phyloP scores from a whole-genome alignment of 805 yeast species.

The Komagataella kurtzmanii region DNA sequence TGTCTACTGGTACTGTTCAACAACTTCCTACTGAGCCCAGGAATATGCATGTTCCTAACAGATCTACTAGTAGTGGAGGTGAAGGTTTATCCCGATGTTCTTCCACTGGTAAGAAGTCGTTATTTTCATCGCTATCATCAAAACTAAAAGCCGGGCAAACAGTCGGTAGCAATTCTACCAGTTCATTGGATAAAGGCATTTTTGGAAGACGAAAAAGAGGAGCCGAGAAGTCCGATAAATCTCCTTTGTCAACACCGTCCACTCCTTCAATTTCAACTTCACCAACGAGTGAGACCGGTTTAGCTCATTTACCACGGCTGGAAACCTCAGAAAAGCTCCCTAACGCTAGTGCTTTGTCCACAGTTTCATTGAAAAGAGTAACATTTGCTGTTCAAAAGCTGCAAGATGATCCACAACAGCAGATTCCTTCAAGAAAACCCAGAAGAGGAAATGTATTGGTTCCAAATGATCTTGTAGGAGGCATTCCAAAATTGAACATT shows the following conservation, averaged over 20 bases:
- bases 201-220: not conserved
- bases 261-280: not conserved
- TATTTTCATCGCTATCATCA: conserved; percentile 20
- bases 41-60: not conserved
- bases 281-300: not conserved
- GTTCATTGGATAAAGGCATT: conserved; percentile 4
- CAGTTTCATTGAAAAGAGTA: conserved; percentile 28
- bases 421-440: conserved; percentile 44
- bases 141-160: conserved; percentile 12
- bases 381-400: conserved; percentile 36
- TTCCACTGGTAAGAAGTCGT: conserved; percentile 9
- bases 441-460: conserved; percentile 38
- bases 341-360: conserved; percentile 10
- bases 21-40: not conserved
- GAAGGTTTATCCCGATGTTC: not conserved
- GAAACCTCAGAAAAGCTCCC: not conserved
- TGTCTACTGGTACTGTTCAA: not conserved
- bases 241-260: not conserved
- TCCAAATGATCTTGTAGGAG: conserved; percentile 55
- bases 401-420: conserved; percentile 44
- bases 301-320: too few species aligned
- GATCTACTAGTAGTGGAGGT: not conserved
- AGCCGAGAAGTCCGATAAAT: not conserved
- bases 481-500: conserved; percentile 48
- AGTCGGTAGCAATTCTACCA: conserved; percentile 3